phyloP scores from a whole-genome alignment of 2,329 filamentous ascomycete genomes.

The Xylaria sp. region DNA sequence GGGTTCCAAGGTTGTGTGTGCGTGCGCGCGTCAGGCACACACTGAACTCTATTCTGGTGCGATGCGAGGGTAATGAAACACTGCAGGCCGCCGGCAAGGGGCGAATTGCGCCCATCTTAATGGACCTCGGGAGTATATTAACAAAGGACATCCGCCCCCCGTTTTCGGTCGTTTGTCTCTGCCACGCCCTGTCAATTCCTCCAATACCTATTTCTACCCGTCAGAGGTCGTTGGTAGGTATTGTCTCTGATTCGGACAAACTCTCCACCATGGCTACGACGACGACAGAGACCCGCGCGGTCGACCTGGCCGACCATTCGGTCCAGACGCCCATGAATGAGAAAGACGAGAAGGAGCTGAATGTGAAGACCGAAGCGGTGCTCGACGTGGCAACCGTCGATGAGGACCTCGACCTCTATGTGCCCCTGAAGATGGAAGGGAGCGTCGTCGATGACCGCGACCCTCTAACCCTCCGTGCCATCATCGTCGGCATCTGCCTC shows the following conservation, averaged over 20 bases:
- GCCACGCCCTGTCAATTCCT: not conserved
- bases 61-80: conserved; percentile 14
- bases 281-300: conserved; percentile 26
- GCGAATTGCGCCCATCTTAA: not conserved
- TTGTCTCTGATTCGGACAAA: conserved; percentile 21
- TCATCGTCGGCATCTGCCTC: conserved; percentile 54
- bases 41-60: not conserved
- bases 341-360: conserved; percentile 17
- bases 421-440: conserved; percentile 42
- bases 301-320: conserved; percentile 26
- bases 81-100: conserved; percentile 10
- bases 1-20: not conserved
- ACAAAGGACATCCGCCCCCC: conserved; percentile 3
- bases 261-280: conserved; percentile 30
- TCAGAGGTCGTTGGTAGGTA: conserved; percentile 19
- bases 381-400: conserved; percentile 33
- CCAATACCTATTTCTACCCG: conserved; percentile 15
- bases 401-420: conserved; percentile 44
- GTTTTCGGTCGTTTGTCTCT: not conserved
- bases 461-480: conserved; percentile 55
- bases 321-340: conserved; percentile 13
- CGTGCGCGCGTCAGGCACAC: not conserved
- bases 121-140: conserved; percentile 20
- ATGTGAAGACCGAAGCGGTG: conserved; percentile 23
- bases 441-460: conserved; percentile 38